A percentile compares a stretch with the other conserved stretches of the same genome.
Conservation (phyloP, 2,329 filamentous ascomycete genomes). For the Fusarium brevicatenulatum region DNA sequence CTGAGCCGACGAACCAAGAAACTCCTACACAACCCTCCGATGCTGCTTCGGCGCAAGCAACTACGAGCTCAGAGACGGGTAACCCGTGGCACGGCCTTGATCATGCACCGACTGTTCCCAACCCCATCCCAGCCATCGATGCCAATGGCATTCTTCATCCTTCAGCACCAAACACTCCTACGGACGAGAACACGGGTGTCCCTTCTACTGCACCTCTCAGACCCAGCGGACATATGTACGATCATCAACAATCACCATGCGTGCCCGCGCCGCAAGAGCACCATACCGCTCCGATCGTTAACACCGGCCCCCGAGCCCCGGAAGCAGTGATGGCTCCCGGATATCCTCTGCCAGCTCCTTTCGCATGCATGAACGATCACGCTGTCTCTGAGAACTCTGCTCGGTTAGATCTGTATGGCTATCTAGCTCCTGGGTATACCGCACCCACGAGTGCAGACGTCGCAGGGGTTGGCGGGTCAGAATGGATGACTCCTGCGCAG, state of each 20-base stretch:
- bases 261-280: no score
- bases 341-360: fast-evolving
- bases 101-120: neutral
- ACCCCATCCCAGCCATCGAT: fast-evolving
- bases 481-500: no score
- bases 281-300: neutral
- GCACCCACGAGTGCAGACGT: no score
- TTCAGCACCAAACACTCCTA: fast-evolving
- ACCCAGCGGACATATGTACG: no score
- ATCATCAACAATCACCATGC: no score
- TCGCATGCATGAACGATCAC: fast-evolving
- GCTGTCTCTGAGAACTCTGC: fast-evolving
- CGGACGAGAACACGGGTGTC: fast-evolving
- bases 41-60: neutral
- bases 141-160: neutral
- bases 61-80: fast-evolving
- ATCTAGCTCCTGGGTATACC: fast-evolving
- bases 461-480: fast-evolving
- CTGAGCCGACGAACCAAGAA: neutral
- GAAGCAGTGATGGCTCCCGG: neutral
- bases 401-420: neutral
- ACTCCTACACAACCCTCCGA: no score
- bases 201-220: neutral
- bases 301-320: neutral
- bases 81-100: neutral